phyloP scores from a whole-genome alignment of 495 filamentous ascomycete genomes.

The Penicillium goetzii region DNA sequence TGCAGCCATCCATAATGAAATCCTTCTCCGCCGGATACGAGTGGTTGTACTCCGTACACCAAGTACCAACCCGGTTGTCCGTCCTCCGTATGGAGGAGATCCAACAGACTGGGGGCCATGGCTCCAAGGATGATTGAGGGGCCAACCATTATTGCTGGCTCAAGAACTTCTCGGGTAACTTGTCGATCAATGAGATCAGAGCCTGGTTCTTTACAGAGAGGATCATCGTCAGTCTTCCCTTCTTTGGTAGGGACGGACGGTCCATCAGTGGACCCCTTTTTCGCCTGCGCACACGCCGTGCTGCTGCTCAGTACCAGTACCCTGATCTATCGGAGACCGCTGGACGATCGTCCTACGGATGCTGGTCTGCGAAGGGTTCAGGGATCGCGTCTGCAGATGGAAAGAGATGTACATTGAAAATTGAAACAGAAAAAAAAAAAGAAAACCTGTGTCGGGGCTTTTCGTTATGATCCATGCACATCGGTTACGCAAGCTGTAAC shows the following conservation, averaged over 20 bases:
- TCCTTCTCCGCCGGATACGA: background rate
- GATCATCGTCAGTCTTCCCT: conserved; percentile 31
- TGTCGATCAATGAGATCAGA: conserved; percentile 18
- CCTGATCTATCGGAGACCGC: conserved; percentile 1
- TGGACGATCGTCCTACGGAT: conserved; percentile 11
- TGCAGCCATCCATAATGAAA: conserved; percentile 2
- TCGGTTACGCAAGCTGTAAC: conserved; percentile 1
- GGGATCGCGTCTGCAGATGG: conserved; percentile 1
- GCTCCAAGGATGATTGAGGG: background rate
- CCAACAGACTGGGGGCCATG: background rate
- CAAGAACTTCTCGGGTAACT: conserved; percentile 14
- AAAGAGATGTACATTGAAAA: background rate
- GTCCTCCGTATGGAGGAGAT: background rate
- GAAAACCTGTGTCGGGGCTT: background rate
- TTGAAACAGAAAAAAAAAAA: background rate
- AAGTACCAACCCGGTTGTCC: background rate
- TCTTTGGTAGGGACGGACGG: conserved; percentile 21
- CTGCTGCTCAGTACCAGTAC: background rate
- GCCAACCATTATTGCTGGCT: conserved; percentile 12
- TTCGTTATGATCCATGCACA: background rate
- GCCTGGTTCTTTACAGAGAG: conserved; percentile 20
- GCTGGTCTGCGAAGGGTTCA: conserved; percentile 4
- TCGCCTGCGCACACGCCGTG: conserved; percentile 7
- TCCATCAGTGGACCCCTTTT: conserved; percentile 40
- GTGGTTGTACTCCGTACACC: background rate